Percentiles rank a stretch among this genome's conserved stretches.
Evolutionary conservation across 345 rosid species (phyloP).

Genomic region (Ricinus communis): DNA sequence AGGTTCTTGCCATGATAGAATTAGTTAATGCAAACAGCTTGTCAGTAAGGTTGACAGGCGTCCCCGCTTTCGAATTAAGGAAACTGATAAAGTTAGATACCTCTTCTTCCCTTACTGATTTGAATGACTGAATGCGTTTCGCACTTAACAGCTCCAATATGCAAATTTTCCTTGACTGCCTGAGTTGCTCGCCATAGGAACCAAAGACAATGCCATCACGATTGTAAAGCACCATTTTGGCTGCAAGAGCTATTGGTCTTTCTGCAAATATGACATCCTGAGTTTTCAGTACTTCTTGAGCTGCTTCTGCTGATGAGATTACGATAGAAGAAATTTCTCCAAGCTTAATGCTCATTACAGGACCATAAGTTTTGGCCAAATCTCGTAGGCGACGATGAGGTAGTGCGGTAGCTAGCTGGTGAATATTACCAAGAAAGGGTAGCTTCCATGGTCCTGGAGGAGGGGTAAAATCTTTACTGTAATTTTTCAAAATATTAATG

Average conservation of each 20-base stretch:
- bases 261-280: neutral
- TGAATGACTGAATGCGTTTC: neutral
- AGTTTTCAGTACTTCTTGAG: neutral
- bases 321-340: neutral
- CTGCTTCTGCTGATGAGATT: neutral
- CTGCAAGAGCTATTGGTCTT: neutral
- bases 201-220: neutral
- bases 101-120: conserved; percentile 3
- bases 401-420: neutral
- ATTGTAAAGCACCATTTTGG: neutral
- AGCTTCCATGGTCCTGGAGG: conserved; percentile 3
- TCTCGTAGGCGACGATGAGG: neutral
- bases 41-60: neutral
- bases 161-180: neutral
- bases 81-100: neutral
- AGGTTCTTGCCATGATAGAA: too few species aligned
- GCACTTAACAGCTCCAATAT: neutral
- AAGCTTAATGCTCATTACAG: neutral
- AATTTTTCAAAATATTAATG: neutral
- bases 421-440: neutral
- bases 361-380: neutral
- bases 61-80: neutral
- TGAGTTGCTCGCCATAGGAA: neutral
- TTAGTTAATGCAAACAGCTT: too few species aligned
- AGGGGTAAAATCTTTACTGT: neutral